Base-by-base conservation (phyloP, 805 yeast genomes). In the Lipomyces lipofer region DNA sequence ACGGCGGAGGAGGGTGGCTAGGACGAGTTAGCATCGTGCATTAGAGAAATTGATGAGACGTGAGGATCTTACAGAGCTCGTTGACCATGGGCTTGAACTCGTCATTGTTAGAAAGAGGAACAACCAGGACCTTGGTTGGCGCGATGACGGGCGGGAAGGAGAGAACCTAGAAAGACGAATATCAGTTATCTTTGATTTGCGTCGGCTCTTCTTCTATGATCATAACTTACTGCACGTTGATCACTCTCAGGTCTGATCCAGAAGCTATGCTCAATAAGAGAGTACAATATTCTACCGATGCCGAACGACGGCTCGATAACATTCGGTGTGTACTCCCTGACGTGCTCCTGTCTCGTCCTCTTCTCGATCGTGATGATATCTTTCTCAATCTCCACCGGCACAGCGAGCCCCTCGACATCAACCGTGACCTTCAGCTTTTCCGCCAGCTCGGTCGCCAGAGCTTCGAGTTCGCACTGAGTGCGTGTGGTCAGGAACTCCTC, bases 241-340 rank as follows among this genome's bases (percentile, higher is more conserved):
- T 84, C 80, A 63, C 87, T 89, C 70, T 87, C 97, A 17, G 95
- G 89, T 75, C 99, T 85, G 51, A 86, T 74, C 96, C 97, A 94
- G 86, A 85, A 94, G 48, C 82, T 79, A 74, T 94, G 99, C 77
- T 94, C 99, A 67, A 91, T 87, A 64, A 92, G 73, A 36, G 96
- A 81, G 76, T 94, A 94, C 63, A 94, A 77, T 71, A 95, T 89
- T 77, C 99, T 91, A 57, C 99, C 99, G 70, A 94, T 86, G 81
- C 99, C 99, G 69, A 94, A 94, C 5, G 99, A 94, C 59, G 99
- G 99, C 77, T 94, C 99, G 67, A 94, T 94, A 58, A 94, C 99
- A 70, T 88, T 90, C 59, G 99, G 99, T 63, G 88, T 88, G 75
- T 75, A 94, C 76, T 95, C 99, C 70, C 98, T 88, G 54, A 94